A percentile compares a stretch with the other conserved stretches of the same genome.
These are phyloP conservation scores for Alternaria ventricosa DNA, from an alignment of 2,329 filamentous ascomycete genomes.

Conservation along the genomic window DNA sequence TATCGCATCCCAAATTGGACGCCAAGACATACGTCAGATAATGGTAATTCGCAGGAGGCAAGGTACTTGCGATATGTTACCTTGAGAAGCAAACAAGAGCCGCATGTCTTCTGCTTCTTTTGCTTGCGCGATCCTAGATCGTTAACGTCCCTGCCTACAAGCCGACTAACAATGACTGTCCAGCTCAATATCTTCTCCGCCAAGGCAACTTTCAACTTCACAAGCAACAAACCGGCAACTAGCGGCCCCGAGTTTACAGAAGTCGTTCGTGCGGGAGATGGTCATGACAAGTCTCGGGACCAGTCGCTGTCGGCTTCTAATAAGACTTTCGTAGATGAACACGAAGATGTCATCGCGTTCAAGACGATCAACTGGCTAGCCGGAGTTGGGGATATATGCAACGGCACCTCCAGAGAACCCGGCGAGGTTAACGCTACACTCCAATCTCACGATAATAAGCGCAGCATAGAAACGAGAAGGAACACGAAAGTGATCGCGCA, in stretches of 20 bases:
- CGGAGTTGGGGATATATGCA: constrained; percentile 10
- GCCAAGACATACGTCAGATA: constrained; percentile 17
- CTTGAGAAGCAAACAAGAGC: neutral
- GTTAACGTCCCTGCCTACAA: neutral
- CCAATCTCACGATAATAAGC: neutral
- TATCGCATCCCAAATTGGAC: neutral
- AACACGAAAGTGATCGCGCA: neutral
- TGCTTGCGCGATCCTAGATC: neutral
- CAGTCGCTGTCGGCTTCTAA: neutral
- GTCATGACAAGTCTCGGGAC: neutral
- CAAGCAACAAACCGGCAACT: neutral
- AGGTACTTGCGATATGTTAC: neutral
- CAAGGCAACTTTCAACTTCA: neutral
- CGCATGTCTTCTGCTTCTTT: neutral
- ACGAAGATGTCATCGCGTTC: neutral
- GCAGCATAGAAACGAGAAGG: neutral
- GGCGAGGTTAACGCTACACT: neutral
- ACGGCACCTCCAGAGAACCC: neutral
- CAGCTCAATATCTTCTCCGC: neutral
- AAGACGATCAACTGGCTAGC: constrained; percentile 5
- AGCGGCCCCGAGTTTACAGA: neutral
- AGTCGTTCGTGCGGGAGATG: neutral
- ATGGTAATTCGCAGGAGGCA: constrained; percentile 5
- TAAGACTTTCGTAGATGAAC: constrained; percentile 1
- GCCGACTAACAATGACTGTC: neutral